Evolutionary conservation across 768 basidiomycete genomes (phyloP), one percentile per base, ranked within the genome.

Genomic region (Mycena metata): DNA sequence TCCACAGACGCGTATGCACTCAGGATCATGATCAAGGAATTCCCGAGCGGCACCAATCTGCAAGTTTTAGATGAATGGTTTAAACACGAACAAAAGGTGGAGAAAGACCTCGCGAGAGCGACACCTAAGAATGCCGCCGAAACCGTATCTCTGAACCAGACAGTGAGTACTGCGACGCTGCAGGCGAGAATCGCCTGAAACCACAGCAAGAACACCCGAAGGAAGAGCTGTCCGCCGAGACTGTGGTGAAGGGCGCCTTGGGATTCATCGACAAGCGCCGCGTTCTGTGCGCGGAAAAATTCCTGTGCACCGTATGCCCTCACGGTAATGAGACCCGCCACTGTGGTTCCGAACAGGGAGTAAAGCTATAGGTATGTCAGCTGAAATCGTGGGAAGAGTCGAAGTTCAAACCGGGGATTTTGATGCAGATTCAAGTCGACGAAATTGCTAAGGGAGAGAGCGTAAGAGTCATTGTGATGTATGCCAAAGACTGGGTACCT

Each of bases 221-320:
- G 57, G 47, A 66, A 66, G 8, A 66, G 65, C 47, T 66, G 65
- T 36, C 65, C 65, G 8, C 43, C 24, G 43, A 66, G 16, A 16
- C 58, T 58, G 59, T 60, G 56, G 45, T 66, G 51, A 19, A 66
- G 59, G 24, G 65, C 65, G 19, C 65, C 65, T 55, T 66, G 65
- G n/a, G 65, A 66, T 16, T 43, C 58, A 43, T 66, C 60, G 58
- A 66, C 41, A 23, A 60, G 55, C 19, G 51, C 51, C 33, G 58
- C 50, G 30, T 66, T 66, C 59, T 66, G 65, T 8, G 65, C 51
- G 23, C 59, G 65, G 51, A 66, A 66, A 42, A 60, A 66, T 13
- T 17, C 58, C 39, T 66, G 50, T 24, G 58, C 59, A 43, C 65
- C 11, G 55, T 52, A 66, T 9, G 65, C 65, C 50, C 65, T 49